phyloP scores from a whole-genome alignment of 2,329 filamentous ascomycete genomes.

The Fusarium lyarnte region DNA sequence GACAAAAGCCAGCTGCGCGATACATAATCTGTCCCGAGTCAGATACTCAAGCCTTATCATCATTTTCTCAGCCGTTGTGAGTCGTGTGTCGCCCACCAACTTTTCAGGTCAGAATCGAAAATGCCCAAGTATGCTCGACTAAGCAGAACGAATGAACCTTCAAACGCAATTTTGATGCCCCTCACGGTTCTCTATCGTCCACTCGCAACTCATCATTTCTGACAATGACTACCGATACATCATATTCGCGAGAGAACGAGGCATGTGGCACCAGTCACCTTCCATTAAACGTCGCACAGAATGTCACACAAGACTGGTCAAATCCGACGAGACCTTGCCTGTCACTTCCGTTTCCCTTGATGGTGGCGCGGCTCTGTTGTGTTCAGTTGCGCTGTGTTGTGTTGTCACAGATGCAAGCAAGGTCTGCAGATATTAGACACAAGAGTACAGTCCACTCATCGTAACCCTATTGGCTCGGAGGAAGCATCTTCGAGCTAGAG shows the following conservation, averaged over 20 bases:
- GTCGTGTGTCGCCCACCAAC: background rate
- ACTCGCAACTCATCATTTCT: background rate
- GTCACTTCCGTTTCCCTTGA: background rate
- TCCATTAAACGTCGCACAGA: constrained; percentile 16
- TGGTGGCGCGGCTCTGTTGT: constrained; percentile 27
- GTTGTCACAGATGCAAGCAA: constrained; percentile 13
- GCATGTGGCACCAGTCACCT: constrained; percentile 33
- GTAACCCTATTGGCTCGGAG: constrained; percentile 7
- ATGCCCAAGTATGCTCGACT: background rate
- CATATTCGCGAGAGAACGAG: background rate
- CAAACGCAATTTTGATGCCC: background rate
- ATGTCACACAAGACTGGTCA: constrained; percentile 17
- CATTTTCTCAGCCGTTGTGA: background rate
- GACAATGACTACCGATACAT: background rate
- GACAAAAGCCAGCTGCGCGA: background rate
- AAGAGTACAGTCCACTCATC: background rate
- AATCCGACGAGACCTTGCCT: constrained; percentile 12
- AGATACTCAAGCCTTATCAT: background rate
- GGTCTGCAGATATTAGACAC: background rate
- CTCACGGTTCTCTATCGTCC: background rate
- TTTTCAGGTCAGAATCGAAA: background rate
- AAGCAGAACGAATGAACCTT: background rate
- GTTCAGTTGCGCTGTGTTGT: background rate
- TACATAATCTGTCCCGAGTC: background rate
- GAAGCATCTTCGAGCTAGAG: background rate